Percentiles rank a stretch among this genome's conserved stretches.
Conservation (phyloP, 495 filamentous ascomycete genomes). For the Penicillium cosmopolitanum region DNA sequence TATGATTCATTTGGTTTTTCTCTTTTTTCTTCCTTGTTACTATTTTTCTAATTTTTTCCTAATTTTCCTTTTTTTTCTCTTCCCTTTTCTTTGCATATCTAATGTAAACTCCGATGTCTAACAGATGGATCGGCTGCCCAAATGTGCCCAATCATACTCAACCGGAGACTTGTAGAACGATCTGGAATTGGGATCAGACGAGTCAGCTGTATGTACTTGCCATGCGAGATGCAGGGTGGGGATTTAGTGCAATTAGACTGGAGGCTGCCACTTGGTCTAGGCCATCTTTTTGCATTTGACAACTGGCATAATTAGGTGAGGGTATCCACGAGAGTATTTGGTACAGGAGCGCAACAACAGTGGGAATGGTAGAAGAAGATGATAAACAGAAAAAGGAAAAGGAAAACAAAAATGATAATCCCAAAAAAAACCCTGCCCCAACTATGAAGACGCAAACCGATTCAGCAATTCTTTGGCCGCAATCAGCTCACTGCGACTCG, state of each 20-base stretch:
- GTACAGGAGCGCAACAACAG: background rate
- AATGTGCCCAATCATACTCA: slow-evolving; percentile 26
- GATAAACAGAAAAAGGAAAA: background rate
- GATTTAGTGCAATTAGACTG: slow-evolving; percentile 1
- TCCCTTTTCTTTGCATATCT: background rate
- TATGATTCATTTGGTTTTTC: too few relatives aligned
- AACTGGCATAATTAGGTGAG: background rate
- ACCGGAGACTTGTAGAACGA: slow-evolving; percentile 8
- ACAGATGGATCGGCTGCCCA: slow-evolving; percentile 22
- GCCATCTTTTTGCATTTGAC: background rate
- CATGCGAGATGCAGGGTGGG: slow-evolving; percentile 5
- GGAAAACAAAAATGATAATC: slow-evolving; percentile 19
- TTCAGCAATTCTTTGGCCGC: slow-evolving; percentile 77
- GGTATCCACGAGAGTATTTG: slow-evolving; percentile 6
- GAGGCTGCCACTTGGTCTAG: background rate
- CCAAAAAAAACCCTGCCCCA: background rate
- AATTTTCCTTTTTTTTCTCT: too few relatives aligned
- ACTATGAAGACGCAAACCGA: slow-evolving; percentile 8
- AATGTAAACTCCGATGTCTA: background rate
- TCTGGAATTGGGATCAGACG: slow-evolving; percentile 12
- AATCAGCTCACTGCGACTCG: slow-evolving; percentile 72
- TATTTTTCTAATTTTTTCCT: too few relatives aligned
- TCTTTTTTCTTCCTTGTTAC: too few relatives aligned
- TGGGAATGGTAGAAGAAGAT: background rate
- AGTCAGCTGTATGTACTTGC: slow-evolving; percentile 6